These are phyloP conservation scores for Clavispora vitiphila DNA, from an alignment of 805 yeast species.

Conservation along the genomic window DNA sequence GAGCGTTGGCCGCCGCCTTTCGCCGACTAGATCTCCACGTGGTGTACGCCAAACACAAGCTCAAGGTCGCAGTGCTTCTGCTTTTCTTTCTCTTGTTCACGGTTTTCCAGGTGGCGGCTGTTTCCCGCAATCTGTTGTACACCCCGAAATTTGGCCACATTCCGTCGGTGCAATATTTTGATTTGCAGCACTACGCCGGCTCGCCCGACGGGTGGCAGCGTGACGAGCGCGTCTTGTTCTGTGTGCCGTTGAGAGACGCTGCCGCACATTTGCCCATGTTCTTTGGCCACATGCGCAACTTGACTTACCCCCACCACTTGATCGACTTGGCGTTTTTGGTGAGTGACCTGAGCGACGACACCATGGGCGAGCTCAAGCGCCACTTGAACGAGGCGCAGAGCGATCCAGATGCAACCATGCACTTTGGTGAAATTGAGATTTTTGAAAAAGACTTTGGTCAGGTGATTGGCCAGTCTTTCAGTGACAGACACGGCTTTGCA, in stretches of 20 bases:
- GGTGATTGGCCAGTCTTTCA: slow-evolving; percentile 84
- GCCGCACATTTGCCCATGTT: slow-evolving; percentile 86
- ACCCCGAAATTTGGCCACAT: slow-evolving; percentile 27
- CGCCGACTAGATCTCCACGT: slow-evolving; percentile 4
- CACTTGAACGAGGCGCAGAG: slow-evolving; percentile 61
- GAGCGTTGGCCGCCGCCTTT: slow-evolving; percentile 2
- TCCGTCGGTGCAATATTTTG: slow-evolving; percentile 60
- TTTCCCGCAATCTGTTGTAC: slow-evolving; percentile 17
- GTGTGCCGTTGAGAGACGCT: slow-evolving; percentile 92
- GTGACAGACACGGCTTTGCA: slow-evolving; percentile 91
- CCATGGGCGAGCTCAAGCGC: slow-evolving; percentile 61
- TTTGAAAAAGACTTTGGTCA: slow-evolving; percentile 93
- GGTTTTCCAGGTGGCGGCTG: slow-evolving; percentile 12
- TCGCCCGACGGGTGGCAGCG: slow-evolving; percentile 73
- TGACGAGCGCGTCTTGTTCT: slow-evolving; percentile 72
- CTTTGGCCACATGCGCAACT: slow-evolving; percentile 70
- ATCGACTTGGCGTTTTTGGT: slow-evolving; percentile 83
- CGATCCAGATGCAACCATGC: slow-evolving; percentile 53
- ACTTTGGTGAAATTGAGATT: slow-evolving; percentile 82
- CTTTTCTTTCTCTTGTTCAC: slow-evolving; percentile 7
- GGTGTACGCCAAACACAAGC: slow-evolving; percentile 10
- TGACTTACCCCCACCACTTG: slow-evolving; percentile 82
- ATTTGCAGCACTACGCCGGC: slow-evolving; percentile 61
- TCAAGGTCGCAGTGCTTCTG: slow-evolving; percentile 7
- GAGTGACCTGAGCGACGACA: slow-evolving; percentile 85